Evolutionary conservation across 2,329 filamentous ascomycete species (phyloP), one percentile per base, ranked within the genome.

Genomic region (Leptodontidium sp.): DNA sequence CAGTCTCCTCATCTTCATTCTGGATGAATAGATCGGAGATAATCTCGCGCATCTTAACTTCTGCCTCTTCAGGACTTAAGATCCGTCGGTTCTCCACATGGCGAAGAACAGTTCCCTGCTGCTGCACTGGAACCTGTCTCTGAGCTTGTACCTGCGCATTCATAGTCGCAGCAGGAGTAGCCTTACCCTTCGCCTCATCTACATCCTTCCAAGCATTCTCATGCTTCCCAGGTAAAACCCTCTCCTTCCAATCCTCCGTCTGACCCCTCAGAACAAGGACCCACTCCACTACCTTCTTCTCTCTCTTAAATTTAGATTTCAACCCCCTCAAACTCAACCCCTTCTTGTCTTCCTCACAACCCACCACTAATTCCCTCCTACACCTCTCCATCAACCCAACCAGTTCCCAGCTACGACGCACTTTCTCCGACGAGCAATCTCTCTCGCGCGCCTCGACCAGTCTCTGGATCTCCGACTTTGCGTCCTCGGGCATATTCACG

Each of bases 401-500:
- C 4, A 71, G 64, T 1, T 65, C 50, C 66, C 68, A 71, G 7
- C 29, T 26, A 4, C 66, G 32, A 32, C 64, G 69, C 0, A 68
- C 57, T 1, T 63, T 58, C 2, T 24, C 29, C 12, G 29, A 35
- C 1, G 57, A 64, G 40, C 50, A 67, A 14, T 68, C 69, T 2
- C 11, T 50, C 24, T 73, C 68, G 4, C 69, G n/a, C 1, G 38
- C 47, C 50, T 73, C 71, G 38, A 61, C 6, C 12, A 73, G 38
- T 52, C 62, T 67, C 21, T 73, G 69, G 35, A 73, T 66, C 59
- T 73, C 71, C 64, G 67, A 64, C 29, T 73, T 69, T 1, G 69
- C 71, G 9, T 68, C 65, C 2, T 70, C 64, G 9, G 64, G 45
- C 57, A 71, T 58, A 1, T 17, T 32, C 17, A 70, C n/a, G 17